Evolutionary conservation across 2,329 filamentous ascomycete species (phyloP), one percentile per base, ranked within the genome.

Genomic region (Aspergillus pseudonomiae): DNA sequence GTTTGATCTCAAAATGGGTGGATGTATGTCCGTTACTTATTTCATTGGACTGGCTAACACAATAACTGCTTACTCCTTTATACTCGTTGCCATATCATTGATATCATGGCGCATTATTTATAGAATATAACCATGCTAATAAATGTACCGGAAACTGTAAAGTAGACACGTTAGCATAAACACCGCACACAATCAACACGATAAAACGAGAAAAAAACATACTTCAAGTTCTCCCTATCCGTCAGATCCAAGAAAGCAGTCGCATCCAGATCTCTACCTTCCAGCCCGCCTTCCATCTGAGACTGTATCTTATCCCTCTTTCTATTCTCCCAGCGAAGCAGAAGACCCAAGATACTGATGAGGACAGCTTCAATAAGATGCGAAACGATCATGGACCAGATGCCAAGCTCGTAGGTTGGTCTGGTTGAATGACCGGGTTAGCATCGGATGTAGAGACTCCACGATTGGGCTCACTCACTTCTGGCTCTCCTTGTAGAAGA

Each of bases 401-500:
- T 86, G 1, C 84, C 84, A 45, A 85, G 77, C 26, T 72, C 57
- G 57, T 86, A 86, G 1, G 71, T 74, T 3, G 84, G 84, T 28
- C 78, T 26, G 43, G 30, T 34, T 9, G 12, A n/a, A 0, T 4
- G 10, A 21, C 21, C 46, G 14, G 5, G 16, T 34, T 34, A 41
- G 1, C 14, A 10, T 45, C 28, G 45, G 52, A 70, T n/a, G 3
- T 21, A 21, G 11, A 12, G 19, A 6, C 11, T 14, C 9, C 9
- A 30, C 4, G 19, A 10, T 7, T 4, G 19, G 9, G 21, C 6
- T 19, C 9, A 53, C 61, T 57, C 65, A 79, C 68, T 79, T 75
- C 68, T 89, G 85, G n/a, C 79, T 70, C 0, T 81, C 75, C 57
- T 83, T 83, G 74, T 88, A 89, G 76, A 89, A 89, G 74, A 89